Base-by-base conservation (phyloP, 495 filamentous ascomycete genomes). In the Geopyxis carbonaria region DNA sequence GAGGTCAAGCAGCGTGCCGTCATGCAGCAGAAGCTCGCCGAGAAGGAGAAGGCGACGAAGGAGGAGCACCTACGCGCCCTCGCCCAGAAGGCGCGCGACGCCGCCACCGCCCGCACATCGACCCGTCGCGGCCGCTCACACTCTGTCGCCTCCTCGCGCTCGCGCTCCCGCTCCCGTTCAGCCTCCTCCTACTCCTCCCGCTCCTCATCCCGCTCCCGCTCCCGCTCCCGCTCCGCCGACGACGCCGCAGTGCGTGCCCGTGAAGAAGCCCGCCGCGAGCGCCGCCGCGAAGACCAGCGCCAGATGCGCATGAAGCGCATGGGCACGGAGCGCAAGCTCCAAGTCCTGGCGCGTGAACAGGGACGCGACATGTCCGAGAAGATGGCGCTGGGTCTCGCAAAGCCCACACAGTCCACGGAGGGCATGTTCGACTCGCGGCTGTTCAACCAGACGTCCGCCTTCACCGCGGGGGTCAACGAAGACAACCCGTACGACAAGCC, bases 401-500 rank as follows among this genome's bases (percentile, higher is more conserved):
- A 95, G 59, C 89, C 89, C 4, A 92, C 91, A 1, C 76, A 83
- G 58, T 78, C 73, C 9, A 73, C 72, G 9, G 89, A 95, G 58
- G 67, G 79, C 15, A 95, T 94, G 89, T 99, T 83, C 65, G 89
- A 99, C 60, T 91, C 82, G 2, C 71, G 89, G 34, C 61, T 99
- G 28, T 99, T 99, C 62, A 93, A 94, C 60, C 84, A 91, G 62
- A 78, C 72, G 14, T 80, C 76, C 50, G 91, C 86, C 9, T 89
- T 99, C 60, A 73, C 76, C 46, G 56, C 69, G 22, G 91, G 89
- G 15, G 87, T 93, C 68, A 99, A 99, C 57, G 89, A 99, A 58
- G 91, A 99, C 57, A 84, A 99, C 50, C 74, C 75, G 1, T 99
- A 95, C 64, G 91, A 95, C 60, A 94, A 93, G 58, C 89, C 91